Evolutionary conservation across 2,329 filamentous ascomycete genomes (phyloP).

Genomic region (Epichloe baconii): DNA sequence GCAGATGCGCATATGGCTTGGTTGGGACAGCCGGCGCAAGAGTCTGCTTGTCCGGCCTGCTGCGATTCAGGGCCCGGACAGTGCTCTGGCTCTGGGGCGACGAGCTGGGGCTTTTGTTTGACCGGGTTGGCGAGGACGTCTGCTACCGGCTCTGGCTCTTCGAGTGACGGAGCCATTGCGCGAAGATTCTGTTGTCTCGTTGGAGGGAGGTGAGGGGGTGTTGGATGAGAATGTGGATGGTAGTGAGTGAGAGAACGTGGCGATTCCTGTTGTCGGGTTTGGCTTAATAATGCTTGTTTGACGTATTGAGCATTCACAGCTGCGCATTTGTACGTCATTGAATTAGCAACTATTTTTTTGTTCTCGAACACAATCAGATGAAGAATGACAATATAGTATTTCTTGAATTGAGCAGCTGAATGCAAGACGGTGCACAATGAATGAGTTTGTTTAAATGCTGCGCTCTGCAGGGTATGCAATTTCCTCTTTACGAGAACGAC

Average conservation of each 20-base stretch:
- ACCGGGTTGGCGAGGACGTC: constrained; percentile 65
- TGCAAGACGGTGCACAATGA: too few species aligned
- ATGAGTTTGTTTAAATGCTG: too few species aligned
- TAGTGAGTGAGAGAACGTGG: not conserved
- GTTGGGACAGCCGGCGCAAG: constrained; percentile 91
- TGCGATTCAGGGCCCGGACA: constrained; percentile 83
- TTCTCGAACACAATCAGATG: not conserved
- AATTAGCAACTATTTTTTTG: not conserved
- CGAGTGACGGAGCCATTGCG: constrained; percentile 60
- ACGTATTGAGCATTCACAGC: not conserved
- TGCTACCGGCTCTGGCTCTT: constrained; percentile 52
- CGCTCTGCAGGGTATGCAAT: too few species aligned
- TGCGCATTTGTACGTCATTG: not conserved
- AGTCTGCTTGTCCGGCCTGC: constrained; percentile 57
- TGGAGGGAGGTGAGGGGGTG: not conserved
- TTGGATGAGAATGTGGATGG: not conserved
- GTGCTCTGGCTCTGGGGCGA: constrained; percentile 93
- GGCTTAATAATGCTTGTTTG: constrained; percentile 1
- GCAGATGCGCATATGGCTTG: constrained; percentile 89
- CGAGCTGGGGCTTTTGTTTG: constrained; percentile 68
- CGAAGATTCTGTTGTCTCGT: not conserved
- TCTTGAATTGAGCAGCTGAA: too few species aligned
- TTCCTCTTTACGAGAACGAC: too few species aligned
- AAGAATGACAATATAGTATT: too few species aligned
- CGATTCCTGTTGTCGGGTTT: not conserved